A percentile compares a stretch with the other conserved stretches of the same genome.
Conservation (phyloP, 805 yeast genomes). For the Saccharomycopsis fermentans region DNA sequence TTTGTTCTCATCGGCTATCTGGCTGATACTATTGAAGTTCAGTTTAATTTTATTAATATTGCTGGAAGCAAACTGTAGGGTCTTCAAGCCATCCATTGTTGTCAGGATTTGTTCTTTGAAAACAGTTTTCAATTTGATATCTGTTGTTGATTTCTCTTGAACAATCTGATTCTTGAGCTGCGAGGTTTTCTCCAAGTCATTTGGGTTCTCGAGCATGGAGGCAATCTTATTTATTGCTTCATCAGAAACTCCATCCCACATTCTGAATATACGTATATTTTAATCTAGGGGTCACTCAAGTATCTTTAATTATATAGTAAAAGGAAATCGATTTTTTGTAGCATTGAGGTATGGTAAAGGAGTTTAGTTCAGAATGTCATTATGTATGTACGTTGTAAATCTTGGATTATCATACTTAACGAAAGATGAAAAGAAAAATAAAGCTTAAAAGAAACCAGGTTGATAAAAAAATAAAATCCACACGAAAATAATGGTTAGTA, state of each 20-base stretch:
- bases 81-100: slow-evolving; percentile 36
- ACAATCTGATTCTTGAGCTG: slow-evolving; percentile 43
- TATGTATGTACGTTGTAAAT: neutral
- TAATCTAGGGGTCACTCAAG: too few relatives aligned
- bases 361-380: too few relatives aligned
- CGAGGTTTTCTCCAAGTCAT: slow-evolving; percentile 45
- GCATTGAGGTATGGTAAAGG: too few relatives aligned
- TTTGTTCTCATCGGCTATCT: slow-evolving; percentile 44
- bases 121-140: slow-evolving; percentile 61
- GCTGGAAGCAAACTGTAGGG: slow-evolving; percentile 30
- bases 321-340: too few relatives aligned
- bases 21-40: slow-evolving; percentile 34
- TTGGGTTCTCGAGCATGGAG: slow-evolving; percentile 22
- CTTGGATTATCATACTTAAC: neutral
- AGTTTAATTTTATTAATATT: slow-evolving; percentile 43
- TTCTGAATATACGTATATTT: neutral
- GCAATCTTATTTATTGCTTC: slow-evolving; percentile 13
- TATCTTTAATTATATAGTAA: too few relatives aligned
- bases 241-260: slow-evolving; percentile 5
- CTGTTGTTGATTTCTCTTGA: slow-evolving; percentile 68
- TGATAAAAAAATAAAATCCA: too few relatives aligned
- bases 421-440: neutral
- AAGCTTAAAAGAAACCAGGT: neutral
- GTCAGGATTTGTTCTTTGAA: slow-evolving; percentile 55
- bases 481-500: too few relatives aligned